Percentiles rank a stretch among this genome's conserved stretches.
Evolutionary conservation across 805 yeast genomes (phyloP).

Genomic region (Saccharomycopsis guyanensis): DNA sequence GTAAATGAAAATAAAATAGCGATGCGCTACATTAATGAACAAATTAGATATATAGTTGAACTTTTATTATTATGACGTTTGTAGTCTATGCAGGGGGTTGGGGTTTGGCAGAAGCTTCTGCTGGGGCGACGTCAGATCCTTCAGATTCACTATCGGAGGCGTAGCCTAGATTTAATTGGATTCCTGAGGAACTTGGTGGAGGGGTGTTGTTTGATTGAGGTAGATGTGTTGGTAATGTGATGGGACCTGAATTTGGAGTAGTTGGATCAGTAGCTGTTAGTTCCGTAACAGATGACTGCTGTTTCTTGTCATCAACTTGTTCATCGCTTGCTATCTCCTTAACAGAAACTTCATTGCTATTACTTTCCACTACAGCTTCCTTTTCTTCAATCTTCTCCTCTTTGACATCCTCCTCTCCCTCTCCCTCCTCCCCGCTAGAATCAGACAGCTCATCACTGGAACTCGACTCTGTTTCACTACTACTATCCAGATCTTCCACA

Average conservation of each 20-base stretch:
- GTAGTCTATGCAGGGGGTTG: no score
- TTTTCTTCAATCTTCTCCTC: neutral
- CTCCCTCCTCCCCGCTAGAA: slow-evolving; percentile 22
- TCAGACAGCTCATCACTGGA: slow-evolving; percentile 1
- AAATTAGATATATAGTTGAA: neutral
- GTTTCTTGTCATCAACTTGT: neutral
- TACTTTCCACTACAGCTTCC: no score
- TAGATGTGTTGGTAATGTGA: no score
- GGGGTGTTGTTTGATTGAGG: no score
- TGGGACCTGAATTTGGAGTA: no score
- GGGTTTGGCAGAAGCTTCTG: slow-evolving; percentile 2
- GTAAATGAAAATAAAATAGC: no score
- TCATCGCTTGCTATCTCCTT: neutral
- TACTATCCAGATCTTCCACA: neutral
- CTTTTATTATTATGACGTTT: neutral
- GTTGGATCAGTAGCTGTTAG: no score
- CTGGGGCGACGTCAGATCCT: neutral
- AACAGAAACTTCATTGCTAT: no score
- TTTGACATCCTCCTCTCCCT: neutral
- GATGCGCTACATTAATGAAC: neutral
- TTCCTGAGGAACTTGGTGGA: no score
- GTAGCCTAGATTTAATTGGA: neutral
- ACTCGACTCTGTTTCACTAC: neutral
- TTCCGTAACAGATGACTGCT: no score
- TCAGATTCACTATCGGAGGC: neutral